Evolutionary conservation across 139 green algal species (phyloP), one percentile per base, ranked within the genome.

Genomic region (Trebouxia sp.): DNA sequence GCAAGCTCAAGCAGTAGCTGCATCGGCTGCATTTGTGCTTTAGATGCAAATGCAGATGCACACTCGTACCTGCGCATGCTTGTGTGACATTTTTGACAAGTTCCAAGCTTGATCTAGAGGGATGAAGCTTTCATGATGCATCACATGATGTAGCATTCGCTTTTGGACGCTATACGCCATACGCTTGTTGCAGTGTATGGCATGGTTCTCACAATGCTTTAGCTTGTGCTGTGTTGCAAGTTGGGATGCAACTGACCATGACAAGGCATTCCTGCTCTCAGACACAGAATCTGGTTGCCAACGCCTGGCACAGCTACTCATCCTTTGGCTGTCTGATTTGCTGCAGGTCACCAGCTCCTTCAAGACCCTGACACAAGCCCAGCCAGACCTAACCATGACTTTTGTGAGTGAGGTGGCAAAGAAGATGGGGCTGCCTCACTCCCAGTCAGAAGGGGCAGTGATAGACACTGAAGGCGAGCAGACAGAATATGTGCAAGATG

Each of bases 351-450:
- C 79, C 15, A 8, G 32, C 12, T 58, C 45, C 48, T 84, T 84
- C 28, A 45, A 74, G 53, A n/a, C 78, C 14, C 69, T 84, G 53
- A 28, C 66, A 39, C 38, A 56, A 5, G 10, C 28, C 4, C 51
- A 84, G 22, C 80, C 69, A n/a, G 80, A 65, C 32, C 51, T 84
- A 1, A 47, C 26, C 3, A 43, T 75, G 53, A 35, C 35, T 39
- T 84, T 84, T 41, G 35, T 80, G 12, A 65, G 70, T n/a, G 80
- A 84, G 17, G 66, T 65, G 14, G 74, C 74, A 22, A 77, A 77
- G 39, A 56, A 53, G n/a, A 77, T 53, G 42, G 41, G 69, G 26
- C 26, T 56, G 24, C 39, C 69, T 26, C 26, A 45, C 15, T 32
- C 53, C 5, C 39, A 77, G 10, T 53, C 32, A 45, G 62, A 72